These are phyloP conservation scores for Prunus davidiana DNA, from an alignment of 306 rosid species.

Conservation along the genomic window DNA sequence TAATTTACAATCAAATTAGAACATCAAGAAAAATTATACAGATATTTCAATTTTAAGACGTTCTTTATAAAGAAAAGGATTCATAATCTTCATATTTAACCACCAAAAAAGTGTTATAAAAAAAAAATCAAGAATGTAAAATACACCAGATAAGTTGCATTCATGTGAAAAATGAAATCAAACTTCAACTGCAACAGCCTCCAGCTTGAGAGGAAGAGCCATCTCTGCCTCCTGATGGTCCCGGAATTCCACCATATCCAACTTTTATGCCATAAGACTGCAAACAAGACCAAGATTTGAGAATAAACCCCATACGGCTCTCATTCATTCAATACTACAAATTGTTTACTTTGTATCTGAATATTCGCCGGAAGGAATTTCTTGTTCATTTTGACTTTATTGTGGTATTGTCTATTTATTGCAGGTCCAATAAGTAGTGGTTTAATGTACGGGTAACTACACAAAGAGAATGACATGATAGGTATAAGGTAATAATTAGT, in stretches of 20 bases:
- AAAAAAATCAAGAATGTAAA: constrained; percentile 14
- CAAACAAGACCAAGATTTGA: constrained; percentile 30
- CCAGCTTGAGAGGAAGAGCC: constrained; percentile 80
- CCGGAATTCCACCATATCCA: constrained; percentile 96
- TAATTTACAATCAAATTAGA: constrained; percentile 40
- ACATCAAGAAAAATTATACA: constrained; percentile 47
- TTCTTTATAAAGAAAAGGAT: constrained; percentile 5
- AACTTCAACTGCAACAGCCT: constrained; percentile 80
- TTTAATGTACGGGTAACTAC: too few relatives aligned
- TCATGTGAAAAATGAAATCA: constrained; percentile 19
- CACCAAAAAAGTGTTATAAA: not conserved
- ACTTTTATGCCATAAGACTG: constrained; percentile 99
- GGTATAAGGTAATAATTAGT: not conserved
- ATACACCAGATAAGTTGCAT: constrained; percentile 22
- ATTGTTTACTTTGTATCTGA: not conserved
- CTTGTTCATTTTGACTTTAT: not conserved
- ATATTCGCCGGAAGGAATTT: not conserved
- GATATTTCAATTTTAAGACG: constrained; percentile 31
- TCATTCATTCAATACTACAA: not conserved
- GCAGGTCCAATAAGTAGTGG: not conserved
- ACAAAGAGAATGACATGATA: not conserved
- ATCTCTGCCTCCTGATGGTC: constrained; percentile 95
- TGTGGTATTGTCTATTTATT: not conserved
- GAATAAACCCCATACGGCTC: constrained; percentile 12
- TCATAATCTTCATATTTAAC: constrained; percentile 38